Conservation (phyloP, 2,329 filamentous ascomycete genomes). For the Rhynchosporium secalis region DNA sequence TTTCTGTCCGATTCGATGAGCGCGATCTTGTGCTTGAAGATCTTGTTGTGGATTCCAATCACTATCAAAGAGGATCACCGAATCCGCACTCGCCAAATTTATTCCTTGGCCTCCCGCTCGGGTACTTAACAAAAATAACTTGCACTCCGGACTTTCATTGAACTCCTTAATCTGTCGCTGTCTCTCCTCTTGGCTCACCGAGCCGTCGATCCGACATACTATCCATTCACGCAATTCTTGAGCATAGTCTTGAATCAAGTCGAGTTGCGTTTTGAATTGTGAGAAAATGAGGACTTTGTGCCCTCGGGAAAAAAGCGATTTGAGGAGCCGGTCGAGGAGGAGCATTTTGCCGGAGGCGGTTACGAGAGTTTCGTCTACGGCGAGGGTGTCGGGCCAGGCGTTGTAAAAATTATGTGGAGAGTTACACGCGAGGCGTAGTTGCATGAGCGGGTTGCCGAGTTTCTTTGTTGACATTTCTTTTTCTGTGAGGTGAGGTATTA, state of each 20-base stretch:
- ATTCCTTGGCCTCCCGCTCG: constrained; percentile 93
- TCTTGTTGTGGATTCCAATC: constrained; percentile 98
- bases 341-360: constrained; percentile 95
- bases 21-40: constrained; percentile 92
- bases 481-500: constrained; percentile 49
- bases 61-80: constrained; percentile 85
- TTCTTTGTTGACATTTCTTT: constrained; percentile 89
- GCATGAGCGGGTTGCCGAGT: constrained; percentile 88
- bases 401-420: constrained; percentile 96
- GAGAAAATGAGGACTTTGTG: constrained; percentile 97
- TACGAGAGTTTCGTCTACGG: constrained; percentile 77
- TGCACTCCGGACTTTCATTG: constrained; percentile 63
- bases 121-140: constrained; percentile 85
- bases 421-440: constrained; percentile 89
- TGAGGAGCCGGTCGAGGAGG: constrained; percentile 82
- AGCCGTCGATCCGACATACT: constrained; percentile 87
- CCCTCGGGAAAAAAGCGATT: constrained; percentile 66
- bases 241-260: constrained; percentile 87
- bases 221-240: constrained; percentile 74
- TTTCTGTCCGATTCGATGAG: constrained; percentile 91
- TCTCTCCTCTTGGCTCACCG: constrained; percentile 72
- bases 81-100: constrained; percentile 88
- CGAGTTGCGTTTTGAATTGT: constrained; percentile 92
- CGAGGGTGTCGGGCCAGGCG: constrained; percentile 68
- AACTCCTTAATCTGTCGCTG: constrained; percentile 72